Base-by-base conservation (phyloP, 768 basidiomycete genomes). In the Pisolithus orientalis region DNA sequence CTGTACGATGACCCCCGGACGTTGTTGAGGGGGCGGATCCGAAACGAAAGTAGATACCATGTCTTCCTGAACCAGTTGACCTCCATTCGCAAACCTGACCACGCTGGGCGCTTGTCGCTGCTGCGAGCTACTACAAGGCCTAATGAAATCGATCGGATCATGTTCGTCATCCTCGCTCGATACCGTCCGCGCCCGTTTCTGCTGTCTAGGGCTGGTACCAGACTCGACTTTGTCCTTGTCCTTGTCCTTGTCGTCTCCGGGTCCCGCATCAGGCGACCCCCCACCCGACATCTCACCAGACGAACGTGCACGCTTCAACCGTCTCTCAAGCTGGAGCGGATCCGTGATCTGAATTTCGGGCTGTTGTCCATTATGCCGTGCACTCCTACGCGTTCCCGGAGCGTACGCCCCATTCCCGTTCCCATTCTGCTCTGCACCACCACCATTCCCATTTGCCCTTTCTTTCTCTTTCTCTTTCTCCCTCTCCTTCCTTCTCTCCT, bases 271-370 rank as follows among this genome's bases (percentile, higher is more conserved):
- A 67, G 54, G 76, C 71, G 65, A 67, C 44, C 10, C 25, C 17
- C 79, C 80, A 13, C 75, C 77, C 24, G 71, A 75, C 28, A 75
- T 75, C 29, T 80, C 80, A 27, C 79, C 76, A 3, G 81, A 75
- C 2, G 81, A 76, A 6, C 89, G 77, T 59, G 83, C 80, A 55
- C 89, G 69, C 74, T 91, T 91, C 61, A 90, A 70, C 53, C 78
- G 72, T 28, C 90, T 77, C 67, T 92, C 90, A 6, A 93, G 73
- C 59, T 80, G 77, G 27, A 82, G 76, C 14, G 86, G 85, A 61
- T 90, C 90, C 2, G 86, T 88, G 51, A 90, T 85, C 6, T 75
- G 58, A 34, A 87, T 69, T 61, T 93, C 90, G 3, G 83, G 85
- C 51, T 80, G 73, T 51, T 79, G 77, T 1, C 90, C 90, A 61